Conservation (phyloP, 2,329 filamentous ascomycete genomes). For the Raffaelea deltoideospora region DNA sequence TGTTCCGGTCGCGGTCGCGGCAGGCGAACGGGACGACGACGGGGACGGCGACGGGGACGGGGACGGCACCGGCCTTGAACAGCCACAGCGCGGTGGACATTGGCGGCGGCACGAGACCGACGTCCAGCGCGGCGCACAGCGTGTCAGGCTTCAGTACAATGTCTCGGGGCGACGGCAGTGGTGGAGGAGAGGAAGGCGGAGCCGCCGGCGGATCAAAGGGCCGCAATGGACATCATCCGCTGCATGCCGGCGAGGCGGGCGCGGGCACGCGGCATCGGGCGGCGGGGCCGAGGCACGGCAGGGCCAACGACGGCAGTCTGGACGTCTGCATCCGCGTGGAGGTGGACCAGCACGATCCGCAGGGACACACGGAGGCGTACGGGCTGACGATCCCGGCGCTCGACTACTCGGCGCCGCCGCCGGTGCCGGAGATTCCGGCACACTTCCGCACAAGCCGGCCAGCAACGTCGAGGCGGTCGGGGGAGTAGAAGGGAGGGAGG, state of each 20-base stretch:
- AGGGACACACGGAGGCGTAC: slow-evolving; percentile 70
- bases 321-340: slow-evolving; percentile 82
- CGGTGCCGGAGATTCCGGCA: slow-evolving; percentile 6
- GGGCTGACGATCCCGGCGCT: slow-evolving; percentile 73
- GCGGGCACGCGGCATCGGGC: slow-evolving; percentile 69
- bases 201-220: slow-evolving; percentile 11
- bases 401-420: slow-evolving; percentile 10
- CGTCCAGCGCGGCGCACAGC: slow-evolving; percentile 10
- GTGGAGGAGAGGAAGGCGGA: neutral
- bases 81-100: neutral
- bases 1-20: no score
- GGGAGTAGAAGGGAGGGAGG: neutral
- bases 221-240: slow-evolving; percentile 52
- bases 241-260: slow-evolving; percentile 62
- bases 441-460: slow-evolving; percentile 2
- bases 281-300: slow-evolving; percentile 41
- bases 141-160: slow-evolving; percentile 4
- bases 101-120: no score
- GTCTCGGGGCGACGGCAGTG: neutral
- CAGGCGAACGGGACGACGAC: slow-evolving; percentile 1
- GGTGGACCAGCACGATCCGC: slow-evolving; percentile 65
- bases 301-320: slow-evolving; percentile 44
- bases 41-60: slow-evolving; percentile 3
- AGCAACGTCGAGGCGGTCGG: neutral
- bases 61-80: neutral